Evolutionary conservation across 805 yeast species (phyloP), one percentile per base, ranked within the genome.

Genomic region (Suhomyces kilbournensis): DNA sequence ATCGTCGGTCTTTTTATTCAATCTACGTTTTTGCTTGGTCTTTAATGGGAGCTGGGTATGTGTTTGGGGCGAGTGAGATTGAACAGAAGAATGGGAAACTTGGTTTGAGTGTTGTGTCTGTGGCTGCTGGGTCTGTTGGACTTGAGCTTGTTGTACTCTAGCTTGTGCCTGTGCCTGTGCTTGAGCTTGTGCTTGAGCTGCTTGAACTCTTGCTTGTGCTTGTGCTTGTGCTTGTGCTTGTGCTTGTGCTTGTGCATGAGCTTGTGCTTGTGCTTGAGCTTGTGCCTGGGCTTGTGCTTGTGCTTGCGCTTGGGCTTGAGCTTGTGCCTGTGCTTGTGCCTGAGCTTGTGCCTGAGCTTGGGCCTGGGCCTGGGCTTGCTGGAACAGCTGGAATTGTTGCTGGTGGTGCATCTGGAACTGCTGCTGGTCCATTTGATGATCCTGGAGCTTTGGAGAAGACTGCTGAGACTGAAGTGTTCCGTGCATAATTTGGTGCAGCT

Each of bases 211-310:
- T 25, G 52, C 34, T 14, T 51, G 49, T 8, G 44, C 45, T 17
- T 52, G 52, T 2, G 49, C 49, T 15, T 44, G 49, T 2, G 50
- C 52, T n/a, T 45, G 51, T 46, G 54, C 48, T 22, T 44, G 44
- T 46, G 47, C 56, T 7, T 60, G 63, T 40, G 61, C 62, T 9
- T 56, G 61, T 25, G 58, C 59, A 7, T 60, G 60, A 17, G 61
- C 61, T 15, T 46, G 52, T 3, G 51, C 48, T 15, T 43, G 46
- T 8, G 51, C 53, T 12, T 46, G 52, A 4, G 28, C 47, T 30
- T 47, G 54, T 1, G 39, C 48, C 15, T 52, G 51, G 50, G 46
- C 46, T 26, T 44, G 46, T 1, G 46, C 46, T 15, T 44, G 46
- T 7, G 46, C 46, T 7, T 55, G 50, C 8, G 47, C 35, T 39